Evolutionary conservation across 352 stramenopile species (phyloP).

Genomic region (Globisporangium sylvaticum): DNA sequence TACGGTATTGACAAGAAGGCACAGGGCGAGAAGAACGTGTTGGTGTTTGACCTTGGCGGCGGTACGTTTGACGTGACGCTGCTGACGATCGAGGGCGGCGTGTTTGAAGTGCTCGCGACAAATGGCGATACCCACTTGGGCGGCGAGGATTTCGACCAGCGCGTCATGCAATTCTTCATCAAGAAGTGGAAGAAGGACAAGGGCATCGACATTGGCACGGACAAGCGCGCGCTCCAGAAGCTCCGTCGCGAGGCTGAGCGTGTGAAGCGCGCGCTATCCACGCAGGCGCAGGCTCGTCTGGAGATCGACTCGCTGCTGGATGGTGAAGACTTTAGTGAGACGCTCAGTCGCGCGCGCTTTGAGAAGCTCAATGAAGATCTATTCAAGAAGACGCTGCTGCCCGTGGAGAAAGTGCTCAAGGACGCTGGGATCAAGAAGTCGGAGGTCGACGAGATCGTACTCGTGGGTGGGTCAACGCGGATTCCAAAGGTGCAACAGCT

Average conservation of each 20-base stretch:
- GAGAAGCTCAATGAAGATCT: constrained; percentile 90
- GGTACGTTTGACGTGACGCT: constrained; percentile 91
- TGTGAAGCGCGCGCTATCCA: constrained; percentile 89
- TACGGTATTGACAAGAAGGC: constrained; percentile 96
- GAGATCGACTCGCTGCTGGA: constrained; percentile 93
- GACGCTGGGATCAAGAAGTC: constrained; percentile 88
- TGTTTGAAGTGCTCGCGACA: constrained; percentile 93
- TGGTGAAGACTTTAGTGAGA: constrained; percentile 90
- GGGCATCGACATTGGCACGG: constrained; percentile 44
- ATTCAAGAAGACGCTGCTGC: constrained; percentile 88
- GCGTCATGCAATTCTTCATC: constrained; percentile 87
- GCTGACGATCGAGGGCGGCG: constrained; percentile 89
- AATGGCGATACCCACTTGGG: constrained; percentile 89
- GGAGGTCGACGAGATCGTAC: constrained; percentile 97
- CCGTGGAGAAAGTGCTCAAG: constrained; percentile 67
- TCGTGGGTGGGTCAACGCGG: constrained; percentile 98
- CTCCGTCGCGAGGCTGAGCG: constrained; percentile 90
- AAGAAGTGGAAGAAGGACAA: constrained; percentile 85
- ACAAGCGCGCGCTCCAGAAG: constrained; percentile 82
- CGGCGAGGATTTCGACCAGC: constrained; percentile 91
- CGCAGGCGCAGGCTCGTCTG: constrained; percentile 71
- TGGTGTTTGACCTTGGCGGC: constrained; percentile 98
- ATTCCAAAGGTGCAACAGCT: constrained; percentile 98
- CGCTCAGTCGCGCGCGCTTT: constrained; percentile 88
- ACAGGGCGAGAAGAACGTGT: constrained; percentile 88